These are phyloP conservation scores for Moricandia arvensis DNA, from an alignment of 345 rosid species.

Conservation along the genomic window DNA sequence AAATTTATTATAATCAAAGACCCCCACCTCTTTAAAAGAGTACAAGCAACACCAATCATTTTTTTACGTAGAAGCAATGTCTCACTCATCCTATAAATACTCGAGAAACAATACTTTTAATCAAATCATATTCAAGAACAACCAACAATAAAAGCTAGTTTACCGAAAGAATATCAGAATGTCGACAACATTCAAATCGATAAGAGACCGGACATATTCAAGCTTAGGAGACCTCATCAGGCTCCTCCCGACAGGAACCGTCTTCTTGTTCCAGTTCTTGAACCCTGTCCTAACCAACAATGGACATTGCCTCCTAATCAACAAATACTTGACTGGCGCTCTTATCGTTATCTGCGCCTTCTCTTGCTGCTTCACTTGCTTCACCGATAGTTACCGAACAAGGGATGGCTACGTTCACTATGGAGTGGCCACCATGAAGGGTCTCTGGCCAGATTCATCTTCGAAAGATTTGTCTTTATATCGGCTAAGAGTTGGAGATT, in stretches of 20 bases:
- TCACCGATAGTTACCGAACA: constrained; percentile 73
- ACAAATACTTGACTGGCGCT: constrained; percentile 57
- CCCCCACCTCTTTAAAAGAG: constrained; percentile 31
- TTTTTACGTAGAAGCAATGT: constrained; percentile 36
- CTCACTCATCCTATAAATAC: constrained; percentile 18
- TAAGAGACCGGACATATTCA: constrained; percentile 44
- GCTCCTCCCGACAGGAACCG: constrained; percentile 89
- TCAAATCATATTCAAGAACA: constrained; percentile 2
- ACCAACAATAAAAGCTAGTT: not conserved
- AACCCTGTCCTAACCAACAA: constrained; percentile 78
- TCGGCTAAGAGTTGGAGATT: constrained; percentile 60
- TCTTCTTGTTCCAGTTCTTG: constrained; percentile 74
- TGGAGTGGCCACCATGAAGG: constrained; percentile 57
- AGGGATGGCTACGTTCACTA: constrained; percentile 54
- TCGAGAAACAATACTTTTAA: constrained; percentile 1
- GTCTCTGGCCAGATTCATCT: constrained; percentile 54
- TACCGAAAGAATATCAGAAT: not conserved
- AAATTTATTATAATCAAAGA: not conserved
- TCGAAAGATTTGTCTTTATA: constrained; percentile 49
- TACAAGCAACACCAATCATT: constrained; percentile 37
- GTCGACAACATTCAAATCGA: constrained; percentile 41
- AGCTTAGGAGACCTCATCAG: constrained; percentile 69
- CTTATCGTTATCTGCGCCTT: constrained; percentile 62
- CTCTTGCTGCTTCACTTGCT: constrained; percentile 64
- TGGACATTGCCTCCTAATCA: constrained; percentile 52